Percentiles rank a stretch among this genome's conserved stretches.
Conservation (phyloP, 768 basidiomycete species). For the Tephrocybe sp. region DNA sequence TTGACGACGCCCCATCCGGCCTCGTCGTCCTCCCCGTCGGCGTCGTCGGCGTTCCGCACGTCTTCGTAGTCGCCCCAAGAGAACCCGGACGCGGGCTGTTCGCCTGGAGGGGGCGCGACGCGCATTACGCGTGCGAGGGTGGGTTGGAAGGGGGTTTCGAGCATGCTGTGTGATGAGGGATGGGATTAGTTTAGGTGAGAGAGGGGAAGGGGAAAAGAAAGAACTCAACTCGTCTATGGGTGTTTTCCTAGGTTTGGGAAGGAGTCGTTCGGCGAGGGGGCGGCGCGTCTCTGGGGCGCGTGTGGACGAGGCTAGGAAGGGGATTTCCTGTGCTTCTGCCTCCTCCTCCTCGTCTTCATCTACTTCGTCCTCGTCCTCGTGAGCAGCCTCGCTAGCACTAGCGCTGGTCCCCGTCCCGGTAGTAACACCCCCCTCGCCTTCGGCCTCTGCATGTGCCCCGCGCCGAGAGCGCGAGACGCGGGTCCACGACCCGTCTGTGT, state of each 20-base stretch:
- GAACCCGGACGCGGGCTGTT: conserved; percentile 63
- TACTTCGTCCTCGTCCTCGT: conserved; percentile 37
- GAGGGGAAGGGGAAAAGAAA: conserved; percentile 8
- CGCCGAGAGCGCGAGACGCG: conserved; percentile 64
- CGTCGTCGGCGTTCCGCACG: conserved; percentile 39
- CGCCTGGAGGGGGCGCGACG: conserved; percentile 55
- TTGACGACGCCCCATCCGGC: conserved; percentile 81
- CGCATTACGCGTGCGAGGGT: conserved; percentile 68
- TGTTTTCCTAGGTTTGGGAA: conserved; percentile 67
- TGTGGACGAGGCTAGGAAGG: no score
- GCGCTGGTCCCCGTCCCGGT: no score
- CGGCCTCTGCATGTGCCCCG: conserved; percentile 21
- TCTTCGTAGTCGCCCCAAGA: conserved; percentile 83
- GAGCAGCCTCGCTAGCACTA: conserved; percentile 52
- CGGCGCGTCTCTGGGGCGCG: conserved; percentile 30
- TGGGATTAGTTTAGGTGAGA: conserved; percentile 8
- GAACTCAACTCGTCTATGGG: conserved; percentile 66
- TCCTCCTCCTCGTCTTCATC: conserved; percentile 22
- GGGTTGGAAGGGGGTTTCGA: conserved; percentile 57
- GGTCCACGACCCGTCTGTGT: conserved; percentile 70
- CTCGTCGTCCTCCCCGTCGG: conserved; percentile 63
- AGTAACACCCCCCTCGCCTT: conserved; percentile 35
- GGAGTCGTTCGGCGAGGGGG: conserved; percentile 60
- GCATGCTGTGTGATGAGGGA: conserved; percentile 58
- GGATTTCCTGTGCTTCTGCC: conserved; percentile 7